These are phyloP conservation scores for Berberis thunbergii DNA, from an alignment of 164 flowering plant genomes.

Conservation along the genomic window DNA sequence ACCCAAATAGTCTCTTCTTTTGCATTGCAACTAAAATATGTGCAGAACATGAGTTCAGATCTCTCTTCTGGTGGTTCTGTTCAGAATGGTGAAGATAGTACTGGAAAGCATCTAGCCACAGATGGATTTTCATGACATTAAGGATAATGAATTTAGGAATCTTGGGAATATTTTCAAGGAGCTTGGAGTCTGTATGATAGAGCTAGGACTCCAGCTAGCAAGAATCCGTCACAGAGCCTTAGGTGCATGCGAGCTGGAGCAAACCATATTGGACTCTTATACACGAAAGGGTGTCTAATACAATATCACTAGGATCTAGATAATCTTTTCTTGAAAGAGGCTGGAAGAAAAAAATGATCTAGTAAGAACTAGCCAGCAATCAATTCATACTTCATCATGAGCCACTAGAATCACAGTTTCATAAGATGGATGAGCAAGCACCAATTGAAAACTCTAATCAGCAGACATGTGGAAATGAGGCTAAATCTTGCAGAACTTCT, in stretches of 20 bases:
- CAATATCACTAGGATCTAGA: slow-evolving; percentile 74
- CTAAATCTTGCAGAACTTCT: slow-evolving; percentile 13
- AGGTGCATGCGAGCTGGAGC: slow-evolving; percentile 65
- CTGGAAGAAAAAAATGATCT: slow-evolving; percentile 18
- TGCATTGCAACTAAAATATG: slow-evolving; percentile 69
- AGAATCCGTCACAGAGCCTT: slow-evolving; percentile 62
- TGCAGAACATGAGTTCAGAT: slow-evolving; percentile 15
- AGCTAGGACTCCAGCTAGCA: slow-evolving; percentile 66
- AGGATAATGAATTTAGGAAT: slow-evolving; percentile 29
- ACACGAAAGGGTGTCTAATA: slow-evolving; percentile 87
- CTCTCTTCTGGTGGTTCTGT: slow-evolving; percentile 1
- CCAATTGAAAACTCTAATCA: slow-evolving; percentile 5
- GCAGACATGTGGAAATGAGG: slow-evolving; percentile 10
- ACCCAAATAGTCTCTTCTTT: slow-evolving; percentile 72
- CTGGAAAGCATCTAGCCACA: not conserved
- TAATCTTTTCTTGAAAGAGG: slow-evolving; percentile 27
- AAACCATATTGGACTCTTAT: slow-evolving; percentile 59
- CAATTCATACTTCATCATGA: not conserved
- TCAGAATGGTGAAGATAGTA: not conserved
- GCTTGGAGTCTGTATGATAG: slow-evolving; percentile 72
- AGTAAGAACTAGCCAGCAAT: slow-evolving; percentile 7
- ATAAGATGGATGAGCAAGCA: not conserved
- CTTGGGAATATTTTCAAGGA: slow-evolving; percentile 46
- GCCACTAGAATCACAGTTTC: not conserved
- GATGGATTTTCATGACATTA: slow-evolving; percentile 10